Evolutionary conservation across 2,329 filamentous ascomycete genomes (phyloP), one percentile per base, ranked within the genome.

Genomic region (Fusarium euwallaceae): DNA sequence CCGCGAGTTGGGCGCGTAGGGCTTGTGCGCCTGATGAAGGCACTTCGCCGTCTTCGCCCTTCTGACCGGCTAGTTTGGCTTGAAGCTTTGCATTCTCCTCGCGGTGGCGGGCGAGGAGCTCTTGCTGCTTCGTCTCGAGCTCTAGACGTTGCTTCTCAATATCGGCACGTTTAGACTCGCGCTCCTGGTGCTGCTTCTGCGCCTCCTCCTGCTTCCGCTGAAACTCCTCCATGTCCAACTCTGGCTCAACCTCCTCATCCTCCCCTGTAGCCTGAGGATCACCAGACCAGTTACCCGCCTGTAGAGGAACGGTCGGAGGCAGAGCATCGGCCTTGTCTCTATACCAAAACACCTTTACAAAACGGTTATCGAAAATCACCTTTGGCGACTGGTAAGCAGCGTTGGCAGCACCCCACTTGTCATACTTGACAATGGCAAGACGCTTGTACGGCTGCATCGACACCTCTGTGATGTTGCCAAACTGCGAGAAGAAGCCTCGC

Each of bases 331-430:
- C 82, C 29, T 88, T 87, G 7, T 89, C 87, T 76, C 90, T 92
- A 79, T 91, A 88, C 94, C 94, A 96, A 78, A 92, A 95, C 0
- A 96, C 92, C 78, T 95, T 95, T 59, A 97, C 94, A 76, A 97
- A 97, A 12, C 94, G 88, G 76, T 96, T 97, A 78, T 95, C 93
- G 79, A 96, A 97, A 53, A 97, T 92, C 56, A 92, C 92, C 79
- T 95, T 95, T 0, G 94, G 94, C 10, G 92, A 95, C 56, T 88
- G 88, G 80, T 94, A 95, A 3, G 94, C 94, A 17, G 89, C 88
- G 69, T 91, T 89, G 16, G 94, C 94, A 16, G 90, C 84, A 8
- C 87, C 87, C 88, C 92, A 93, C 48, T 87, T 87, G 61, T 91
- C 88, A 76, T 88, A 97, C 75, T 91, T 93, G 72, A 97, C 87